Percentiles rank a stretch among this genome's conserved stretches.
phyloP scores from a whole-genome alignment of 2,329 filamentous ascomycete species.

The Fusarium pilosicola region DNA sequence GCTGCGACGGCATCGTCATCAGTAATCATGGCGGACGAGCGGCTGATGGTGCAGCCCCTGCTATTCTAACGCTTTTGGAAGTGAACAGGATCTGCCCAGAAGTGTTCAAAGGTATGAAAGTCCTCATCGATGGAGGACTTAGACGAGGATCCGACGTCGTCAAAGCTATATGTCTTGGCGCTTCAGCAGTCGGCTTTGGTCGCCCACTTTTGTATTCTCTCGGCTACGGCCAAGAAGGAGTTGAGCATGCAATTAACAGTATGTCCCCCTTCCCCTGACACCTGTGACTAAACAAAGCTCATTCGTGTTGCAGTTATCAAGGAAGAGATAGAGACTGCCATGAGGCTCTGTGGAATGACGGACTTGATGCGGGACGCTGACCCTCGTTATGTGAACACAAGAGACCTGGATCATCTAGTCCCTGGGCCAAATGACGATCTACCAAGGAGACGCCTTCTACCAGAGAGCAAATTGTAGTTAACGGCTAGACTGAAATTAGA shows the following conservation, averaged over 20 bases:
- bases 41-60: not conserved
- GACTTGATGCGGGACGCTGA: not conserved
- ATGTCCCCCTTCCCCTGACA: not conserved
- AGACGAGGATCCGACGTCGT: not conserved
- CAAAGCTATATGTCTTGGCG: not conserved
- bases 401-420: not conserved
- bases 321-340: not conserved
- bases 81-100: not conserved
- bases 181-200: not conserved
- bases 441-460: not conserved
- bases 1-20: not conserved
- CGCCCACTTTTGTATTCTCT: not conserved
- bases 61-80: not conserved
- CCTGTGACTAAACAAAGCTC: rapidly evolving
- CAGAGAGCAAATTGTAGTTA: not conserved
- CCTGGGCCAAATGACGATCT: not conserved
- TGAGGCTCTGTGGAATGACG: not conserved
- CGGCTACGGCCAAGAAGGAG: not conserved
- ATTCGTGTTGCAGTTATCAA: not conserved
- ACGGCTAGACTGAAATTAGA: rapidly evolving
- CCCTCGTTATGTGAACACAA: not conserved
- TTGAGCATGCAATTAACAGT: not conserved
- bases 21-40: not conserved
- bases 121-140: not conserved
- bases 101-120: not conserved